These are phyloP conservation scores for Tolypocladium endophyticum DNA, from an alignment of 2,329 filamentous ascomycete species.

Conservation along the genomic window DNA sequence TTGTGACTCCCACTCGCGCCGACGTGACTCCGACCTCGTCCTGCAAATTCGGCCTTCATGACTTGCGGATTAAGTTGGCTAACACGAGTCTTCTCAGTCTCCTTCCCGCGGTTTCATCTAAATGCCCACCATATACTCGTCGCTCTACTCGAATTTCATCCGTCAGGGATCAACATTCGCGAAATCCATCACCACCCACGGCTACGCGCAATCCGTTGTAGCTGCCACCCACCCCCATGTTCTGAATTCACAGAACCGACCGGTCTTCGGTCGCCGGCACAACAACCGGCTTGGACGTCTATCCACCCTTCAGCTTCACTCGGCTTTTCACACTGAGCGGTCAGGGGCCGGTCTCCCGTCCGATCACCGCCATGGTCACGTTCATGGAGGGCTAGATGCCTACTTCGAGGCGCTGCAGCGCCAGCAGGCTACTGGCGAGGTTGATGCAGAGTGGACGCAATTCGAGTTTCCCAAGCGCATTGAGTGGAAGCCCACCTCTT, in stretches of 20 bases:
- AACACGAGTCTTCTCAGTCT: slow-evolving; percentile 23
- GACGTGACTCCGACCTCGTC: not conserved
- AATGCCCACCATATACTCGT: slow-evolving; percentile 73
- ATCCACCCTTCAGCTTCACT: slow-evolving; percentile 54
- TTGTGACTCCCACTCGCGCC: not conserved
- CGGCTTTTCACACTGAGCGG: slow-evolving; percentile 60
- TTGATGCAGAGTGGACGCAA: slow-evolving; percentile 80
- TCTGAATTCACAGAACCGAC: slow-evolving; percentile 62
- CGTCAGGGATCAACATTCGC: slow-evolving; percentile 78
- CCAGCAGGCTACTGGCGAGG: slow-evolving; percentile 50
- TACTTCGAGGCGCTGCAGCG: slow-evolving; percentile 89
- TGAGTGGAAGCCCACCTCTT: slow-evolving; percentile 67
- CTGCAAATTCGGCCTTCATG: not conserved
- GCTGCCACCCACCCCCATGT: slow-evolving; percentile 76
- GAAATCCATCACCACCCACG: slow-evolving; percentile 93
- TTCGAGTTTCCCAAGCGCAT: slow-evolving; percentile 83
- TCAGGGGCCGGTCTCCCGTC: slow-evolving; percentile 34
- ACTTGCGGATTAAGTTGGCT: not conserved
- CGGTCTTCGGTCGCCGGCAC: slow-evolving; percentile 49
- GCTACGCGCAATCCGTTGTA: slow-evolving; percentile 95
- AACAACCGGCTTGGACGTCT: slow-evolving; percentile 44
- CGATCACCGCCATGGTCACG: slow-evolving; percentile 44
- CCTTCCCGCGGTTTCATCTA: slow-evolving; percentile 63
- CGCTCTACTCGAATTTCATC: slow-evolving; percentile 71
- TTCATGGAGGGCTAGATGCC: slow-evolving; percentile 65